Percentiles rank a stretch among this genome's conserved stretches.
These are phyloP conservation scores for Tolypocladium tundrense DNA, from an alignment of 2,329 filamentous ascomycete species.

Conservation along the genomic window DNA sequence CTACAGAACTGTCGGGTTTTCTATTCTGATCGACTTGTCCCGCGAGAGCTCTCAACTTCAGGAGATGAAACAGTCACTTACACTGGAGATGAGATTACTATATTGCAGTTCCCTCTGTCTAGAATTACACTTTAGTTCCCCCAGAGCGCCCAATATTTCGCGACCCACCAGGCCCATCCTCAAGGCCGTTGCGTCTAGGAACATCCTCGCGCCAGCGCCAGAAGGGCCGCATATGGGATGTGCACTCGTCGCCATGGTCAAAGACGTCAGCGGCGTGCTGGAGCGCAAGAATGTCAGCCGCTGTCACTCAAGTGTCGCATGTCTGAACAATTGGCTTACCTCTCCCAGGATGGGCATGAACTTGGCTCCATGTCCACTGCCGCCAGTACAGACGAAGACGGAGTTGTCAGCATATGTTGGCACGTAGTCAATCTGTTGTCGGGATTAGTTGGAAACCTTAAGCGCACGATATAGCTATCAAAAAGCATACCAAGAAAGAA, in stretches of 20 bases:
- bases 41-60: too few relatives aligned
- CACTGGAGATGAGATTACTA: background rate
- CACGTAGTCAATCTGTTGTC: conserved; percentile 19
- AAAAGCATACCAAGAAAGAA: conserved; percentile 14
- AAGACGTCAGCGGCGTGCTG: conserved; percentile 22
- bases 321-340: background rate
- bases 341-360: conserved; percentile 23
- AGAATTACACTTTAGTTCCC: background rate
- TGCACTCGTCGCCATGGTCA: conserved; percentile 12
- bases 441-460: background rate
- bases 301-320: too few relatives aligned
- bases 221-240: conserved; percentile 17
- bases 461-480: too few relatives aligned
- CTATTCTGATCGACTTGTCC: too few relatives aligned
- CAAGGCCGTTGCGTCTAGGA: conserved; percentile 17
- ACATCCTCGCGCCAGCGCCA: conserved; percentile 19
- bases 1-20: too few relatives aligned
- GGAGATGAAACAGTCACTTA: too few relatives aligned
- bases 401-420: conserved; percentile 17
- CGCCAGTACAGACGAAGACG: conserved; percentile 23
- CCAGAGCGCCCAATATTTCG: conserved; percentile 9
- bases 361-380: conserved; percentile 25
- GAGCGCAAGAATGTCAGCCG: background rate
- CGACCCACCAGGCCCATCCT: conserved; percentile 16
- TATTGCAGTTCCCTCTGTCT: background rate